Evolutionary conservation across 108 stramenopile species (phyloP), one percentile per base, ranked within the genome.

Genomic region (Nitzschia sp.): DNA sequence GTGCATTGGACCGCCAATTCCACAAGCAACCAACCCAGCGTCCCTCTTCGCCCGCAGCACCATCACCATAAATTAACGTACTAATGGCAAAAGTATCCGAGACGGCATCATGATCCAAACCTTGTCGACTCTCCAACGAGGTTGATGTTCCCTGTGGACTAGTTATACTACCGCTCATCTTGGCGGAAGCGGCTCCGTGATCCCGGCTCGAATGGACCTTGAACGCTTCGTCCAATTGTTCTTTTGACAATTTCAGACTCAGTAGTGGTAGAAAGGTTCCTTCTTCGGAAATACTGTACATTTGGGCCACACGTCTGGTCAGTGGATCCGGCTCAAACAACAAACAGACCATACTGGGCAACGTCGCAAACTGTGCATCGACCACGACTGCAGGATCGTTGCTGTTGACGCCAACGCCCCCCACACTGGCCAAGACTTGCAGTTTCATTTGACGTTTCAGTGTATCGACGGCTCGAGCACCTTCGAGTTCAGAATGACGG

Each of bases 1-100:
- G 30, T 1, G 68, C 46, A 29, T 76, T 57, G 25, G 54, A 24
- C 34, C 75, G 61, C 75, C 75, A 76, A 59, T 59, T 70, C 75
- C 75, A 76, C 2, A 70, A 34, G 62, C 74, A 75, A 3, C 74
- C 74, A 45, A 68, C 18, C 74, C 74, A 75, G 0, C 54, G 60
- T 0, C 17, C 8, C 29, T 61, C 32, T 1, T n/a, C 31, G 18
- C 46, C 55, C 23, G 17, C 46, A 30, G 18, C 29, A 2, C 31
- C 31, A 5, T 51, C 49, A 4, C 21, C 19, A n/a, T 51, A 4
- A 56, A 72, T 55, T 0, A 63, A 38, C 17, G 74, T 54, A 71
- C 64, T 77, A 31, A 77, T 71, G 1, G 69, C 59, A 54, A 77
- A 70, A 2, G 69, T 70, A 60, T 66, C 70, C 1, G 64, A 65